phyloP scores from a whole-genome alignment of 345 rosid species.

The Pseudoturritis turrita region DNA sequence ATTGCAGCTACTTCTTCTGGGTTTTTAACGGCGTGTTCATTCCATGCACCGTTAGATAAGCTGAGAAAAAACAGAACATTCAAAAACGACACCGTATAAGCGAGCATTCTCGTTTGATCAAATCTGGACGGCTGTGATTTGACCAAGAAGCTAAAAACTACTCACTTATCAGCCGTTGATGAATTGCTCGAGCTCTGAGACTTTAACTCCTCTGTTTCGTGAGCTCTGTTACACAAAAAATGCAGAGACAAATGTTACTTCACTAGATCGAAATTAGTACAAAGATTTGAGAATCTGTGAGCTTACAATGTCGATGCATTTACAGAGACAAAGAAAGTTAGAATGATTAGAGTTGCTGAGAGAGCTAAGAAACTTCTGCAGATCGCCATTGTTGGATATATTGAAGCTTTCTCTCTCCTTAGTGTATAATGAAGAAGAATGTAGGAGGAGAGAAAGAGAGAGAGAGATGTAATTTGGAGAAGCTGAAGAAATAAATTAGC shows the following conservation, averaged over 20 bases:
- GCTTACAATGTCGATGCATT: conserved; percentile 36
- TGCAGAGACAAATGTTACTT: neutral
- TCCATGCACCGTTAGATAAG: conserved; percentile 37
- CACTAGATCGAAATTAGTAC: neutral
- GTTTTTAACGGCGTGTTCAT: conserved; percentile 56
- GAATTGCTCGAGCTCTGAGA: conserved; percentile 16
- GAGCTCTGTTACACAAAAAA: conserved; percentile 13
- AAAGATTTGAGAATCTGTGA: neutral
- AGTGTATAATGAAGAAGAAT: neutral
- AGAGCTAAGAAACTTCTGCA: conserved; percentile 36
- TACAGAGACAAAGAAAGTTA: conserved; percentile 31
- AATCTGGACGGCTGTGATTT: conserved; percentile 9
- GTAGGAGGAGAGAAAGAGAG: neutral
- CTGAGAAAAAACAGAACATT: conserved; percentile 23
- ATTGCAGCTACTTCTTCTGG: conserved; percentile 65
- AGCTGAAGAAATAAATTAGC: neutral
- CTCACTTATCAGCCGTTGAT: conserved; percentile 25
- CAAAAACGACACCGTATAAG: neutral
- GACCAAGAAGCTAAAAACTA: neutral
- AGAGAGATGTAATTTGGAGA: conserved; percentile 23
- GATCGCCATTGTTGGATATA: conserved; percentile 42
- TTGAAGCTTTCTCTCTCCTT: conserved; percentile 18
- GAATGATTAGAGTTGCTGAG: conserved; percentile 32
- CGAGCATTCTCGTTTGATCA: neutral
- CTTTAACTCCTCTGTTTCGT: conserved; percentile 29